Base-by-base conservation (phyloP, 2,329 filamentous ascomycete species). In the Davidsoniella neocaledoniae region DNA sequence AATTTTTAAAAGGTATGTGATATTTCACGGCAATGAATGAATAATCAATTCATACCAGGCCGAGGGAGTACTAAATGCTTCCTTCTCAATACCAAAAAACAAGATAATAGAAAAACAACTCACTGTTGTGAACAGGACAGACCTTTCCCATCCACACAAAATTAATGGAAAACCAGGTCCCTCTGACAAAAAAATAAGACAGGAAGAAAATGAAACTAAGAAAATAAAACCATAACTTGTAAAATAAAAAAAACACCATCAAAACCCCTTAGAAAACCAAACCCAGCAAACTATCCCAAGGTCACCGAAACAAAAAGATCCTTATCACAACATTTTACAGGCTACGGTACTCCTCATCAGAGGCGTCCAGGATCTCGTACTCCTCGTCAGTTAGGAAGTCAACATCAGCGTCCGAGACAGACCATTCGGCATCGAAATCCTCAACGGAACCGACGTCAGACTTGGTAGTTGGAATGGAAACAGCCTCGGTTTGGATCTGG, bases 301-400 rank as follows among this genome's bases (percentile, higher is more conserved):
- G 19, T 41, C 25, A 14, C 4, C 19, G 17, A 14, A 26, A 44
- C 26, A 42, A 29, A 19, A n/a, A 23, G 19, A 42, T 69, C 59
- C 69, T 67, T 54, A 59, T 61, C 47, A 56, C 51, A 51, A 60
- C 54, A 58, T 62, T 66, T 58, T 65, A 64, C 60, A 73, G 69
- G 29, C 58, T 76, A 76, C 54, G 77, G 56, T 75, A 82, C 62
- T 96, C 90, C 63, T 94, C 85, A 57, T 96, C 90, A 53, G 86
- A 94, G 41, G 87, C 90, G 67, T 95, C 87, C 43, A 96, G 77
- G 56, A 96, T 88, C 60, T 98, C 91, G 63, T 96, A 98, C 67
- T 98, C 91, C 64, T 96, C 91, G 56, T 98, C 91, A 0, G 91
- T 96, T 71, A 94, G 68, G 71, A 94, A 95, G 10, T 81, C 83